These are phyloP conservation scores for Diaporthe vaccinii DNA, from an alignment of 2,329 filamentous ascomycete species.

Conservation along the genomic window DNA sequence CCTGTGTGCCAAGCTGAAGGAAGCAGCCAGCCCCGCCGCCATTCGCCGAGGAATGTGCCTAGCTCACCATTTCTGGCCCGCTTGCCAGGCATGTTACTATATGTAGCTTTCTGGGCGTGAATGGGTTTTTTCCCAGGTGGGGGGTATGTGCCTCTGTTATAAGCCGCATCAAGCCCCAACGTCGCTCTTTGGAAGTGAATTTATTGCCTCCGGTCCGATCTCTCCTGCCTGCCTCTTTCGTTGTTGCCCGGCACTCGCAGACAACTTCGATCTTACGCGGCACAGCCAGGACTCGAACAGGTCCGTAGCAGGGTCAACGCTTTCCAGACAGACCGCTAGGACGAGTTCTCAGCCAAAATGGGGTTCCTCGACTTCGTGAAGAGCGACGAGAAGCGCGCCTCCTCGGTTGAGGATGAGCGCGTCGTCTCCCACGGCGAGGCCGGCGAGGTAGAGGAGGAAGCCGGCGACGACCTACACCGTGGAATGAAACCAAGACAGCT, in stretches of 20 bases:
- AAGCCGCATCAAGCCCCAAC: conserved; percentile 31
- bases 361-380: conserved; percentile 35
- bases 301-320: background rate
- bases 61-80: conserved; percentile 17
- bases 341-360: conserved; percentile 14
- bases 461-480: conserved; percentile 37
- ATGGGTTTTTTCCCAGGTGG: conserved; percentile 2
- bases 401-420: conserved; percentile 31
- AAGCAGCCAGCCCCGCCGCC: conserved; percentile 1
- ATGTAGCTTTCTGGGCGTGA: conserved; percentile 19
- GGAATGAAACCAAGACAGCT: conserved; percentile 40
- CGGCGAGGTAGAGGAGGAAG: conserved; percentile 31
- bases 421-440: conserved; percentile 14
- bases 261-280: conserved; percentile 10
- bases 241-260: conserved; percentile 15
- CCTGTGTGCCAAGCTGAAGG: conserved; percentile 31
- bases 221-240: background rate
- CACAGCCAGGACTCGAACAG: conserved; percentile 13
- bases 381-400: conserved; percentile 37
- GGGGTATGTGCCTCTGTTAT: background rate
- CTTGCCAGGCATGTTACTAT: conserved; percentile 5
- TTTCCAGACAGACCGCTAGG: background rate
- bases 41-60: conserved; percentile 31
- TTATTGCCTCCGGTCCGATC: conserved; percentile 1
- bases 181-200: background rate